Evolutionary conservation across 345 rosid genomes (phyloP), one percentile per base, ranked within the genome.

Genomic region (Gossypium herbaceum): DNA sequence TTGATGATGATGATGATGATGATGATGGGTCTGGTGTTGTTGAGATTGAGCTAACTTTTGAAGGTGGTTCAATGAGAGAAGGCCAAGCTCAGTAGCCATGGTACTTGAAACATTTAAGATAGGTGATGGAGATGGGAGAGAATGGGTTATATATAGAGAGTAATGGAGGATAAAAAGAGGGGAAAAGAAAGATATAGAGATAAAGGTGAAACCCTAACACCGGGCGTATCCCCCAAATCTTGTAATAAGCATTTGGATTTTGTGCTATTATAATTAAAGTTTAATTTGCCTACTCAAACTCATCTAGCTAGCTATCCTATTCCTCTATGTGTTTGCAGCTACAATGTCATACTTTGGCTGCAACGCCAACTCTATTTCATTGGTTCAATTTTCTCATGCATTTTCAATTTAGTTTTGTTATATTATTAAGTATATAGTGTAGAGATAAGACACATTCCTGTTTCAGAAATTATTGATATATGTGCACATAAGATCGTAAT

Each of bases 11-110:
- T 3, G 29, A 29, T 3, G 63, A 59, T 56, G 76, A 8, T 3
- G 63, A 59, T 11, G 63, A 59, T 56, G 76, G 9, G 12, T 39
- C 17, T 76, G 79, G 29, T 75, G 72, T 77, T 80, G 70, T 16
- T 75, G 79, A 71, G 79, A 78, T 39, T 71, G 79, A 60, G 81
- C 52, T 69, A 59, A 44, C 56, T 82, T 82, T 44, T 79, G 76
- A 67, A 66, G 73, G 22, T 80, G 81, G 78, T 78, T 80, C 75
- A 77, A 63, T 60, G 87, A 80, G 72, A 86, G 76, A 63, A 83
- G 81, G 75, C 83, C 79, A 59, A 86, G 88, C 72, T 80, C 86
- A 60, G 86, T 73, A 59, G 86, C 86, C 90, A 86, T 87, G 48
- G 81, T 43, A 22, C 11, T n/a, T 17, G 43, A 71, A 62, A 54